Evolutionary conservation across 306 rosid genomes (phyloP), one percentile per base, ranked within the genome.

Genomic region (Begonia fuchsioides): DNA sequence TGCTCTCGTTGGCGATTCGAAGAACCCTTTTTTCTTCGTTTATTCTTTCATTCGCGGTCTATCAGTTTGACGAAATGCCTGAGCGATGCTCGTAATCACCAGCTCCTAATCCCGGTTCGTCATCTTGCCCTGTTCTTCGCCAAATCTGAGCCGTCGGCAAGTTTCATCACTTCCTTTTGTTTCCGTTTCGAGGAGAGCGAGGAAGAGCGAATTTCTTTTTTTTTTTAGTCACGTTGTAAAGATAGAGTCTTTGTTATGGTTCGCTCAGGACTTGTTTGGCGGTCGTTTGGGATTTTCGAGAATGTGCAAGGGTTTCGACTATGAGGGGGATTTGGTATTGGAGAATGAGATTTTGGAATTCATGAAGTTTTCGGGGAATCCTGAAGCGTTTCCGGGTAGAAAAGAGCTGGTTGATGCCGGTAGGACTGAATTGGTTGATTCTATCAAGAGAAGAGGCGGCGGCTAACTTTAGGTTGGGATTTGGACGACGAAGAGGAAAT

Each of bases 391-490:
- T 76, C 94, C 96, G 17, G 69, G 76, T 17, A 77, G 62, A 72
- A 73, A 66, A 45, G 88, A 92, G 50, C 49, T 92, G 63, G 50
- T 85, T 67, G 81, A 70, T 18, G 75, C 75, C 16, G 98, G 98
- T 43, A 77, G 96, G 74, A 20, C 26, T 50, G 96, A 92, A 68
- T 85, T 92, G 67, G 96, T 45, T 26, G 77, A 77, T 1, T 94
- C 79, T 19, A 79, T 92, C 45, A 68, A 16, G 1, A 58, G 51
- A 12, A 67, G 56, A 75, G 98, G 96, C 38, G 96, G 96, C 2
- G 96, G 96, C 84, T 92, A 53, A 67, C 81, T n/a, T 55, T 71
- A 26, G 96, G 96, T 40, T 92, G 96, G 98, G 73, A 79, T 76
- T 63, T 61, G 69, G 67, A 68, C 56, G 64, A 60, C 9, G 71